Conservation (phyloP, 441 rosid genomes). For the Sinapis alba region DNA sequence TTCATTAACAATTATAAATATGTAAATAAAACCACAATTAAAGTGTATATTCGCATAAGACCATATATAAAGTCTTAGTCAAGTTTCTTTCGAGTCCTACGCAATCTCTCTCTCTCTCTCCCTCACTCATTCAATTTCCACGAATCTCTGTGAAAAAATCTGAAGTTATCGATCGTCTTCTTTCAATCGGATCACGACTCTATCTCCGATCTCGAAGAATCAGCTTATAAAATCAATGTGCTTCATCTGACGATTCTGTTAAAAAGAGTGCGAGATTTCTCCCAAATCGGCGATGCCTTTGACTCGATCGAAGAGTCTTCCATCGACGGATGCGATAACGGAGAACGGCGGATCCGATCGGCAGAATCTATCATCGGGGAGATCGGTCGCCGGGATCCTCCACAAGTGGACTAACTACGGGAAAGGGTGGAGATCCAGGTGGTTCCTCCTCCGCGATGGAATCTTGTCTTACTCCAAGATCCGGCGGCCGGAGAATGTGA, state of each 20-base stretch:
- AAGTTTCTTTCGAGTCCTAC: not conserved
- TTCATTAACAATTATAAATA: not conserved
- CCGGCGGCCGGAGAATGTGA: conserved; percentile 70
- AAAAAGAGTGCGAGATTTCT: conserved; percentile 45
- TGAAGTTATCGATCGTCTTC: not conserved
- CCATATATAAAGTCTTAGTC: conserved; percentile 5
- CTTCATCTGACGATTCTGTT: not conserved
- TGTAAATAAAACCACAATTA: not conserved
- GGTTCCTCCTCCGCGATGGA: conserved; percentile 85
- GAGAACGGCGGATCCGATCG: conserved; percentile 59
- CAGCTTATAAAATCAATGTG: conserved; percentile 5
- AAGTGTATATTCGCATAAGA: not conserved
- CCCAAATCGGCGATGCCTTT: conserved; percentile 50
- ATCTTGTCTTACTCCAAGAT: conserved; percentile 84
- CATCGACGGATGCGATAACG: conserved; percentile 49
- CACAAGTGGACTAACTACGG: conserved; percentile 98
- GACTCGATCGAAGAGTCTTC: conserved; percentile 68
- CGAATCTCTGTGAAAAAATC: not conserved
- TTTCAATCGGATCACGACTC: not conserved
- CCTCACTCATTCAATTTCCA: not conserved
- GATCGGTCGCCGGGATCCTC: conserved; percentile 81
- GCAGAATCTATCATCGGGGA: conserved; percentile 39
- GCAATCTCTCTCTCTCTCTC: conserved; percentile 26
- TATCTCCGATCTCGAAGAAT: not conserved
- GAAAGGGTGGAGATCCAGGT: conserved; percentile 99